Conservation (phyloP, 441 rosid genomes). For the Raphanus hybrid region DNA sequence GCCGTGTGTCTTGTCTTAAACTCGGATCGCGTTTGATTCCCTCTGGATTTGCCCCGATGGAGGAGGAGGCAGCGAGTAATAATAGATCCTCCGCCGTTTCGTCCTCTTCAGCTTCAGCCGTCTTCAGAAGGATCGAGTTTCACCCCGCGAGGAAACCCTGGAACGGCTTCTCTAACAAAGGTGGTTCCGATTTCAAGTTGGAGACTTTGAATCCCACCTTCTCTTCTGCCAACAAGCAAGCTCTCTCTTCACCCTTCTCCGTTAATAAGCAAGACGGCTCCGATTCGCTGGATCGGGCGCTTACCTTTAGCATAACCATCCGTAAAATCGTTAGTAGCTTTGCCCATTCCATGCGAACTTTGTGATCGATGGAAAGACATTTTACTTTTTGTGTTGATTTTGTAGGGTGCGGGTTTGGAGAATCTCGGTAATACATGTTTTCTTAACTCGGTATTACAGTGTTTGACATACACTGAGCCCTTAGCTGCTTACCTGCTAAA, state of each 20-base stretch:
- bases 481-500: slow-evolving; percentile 87
- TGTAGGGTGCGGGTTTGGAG: slow-evolving; percentile 93
- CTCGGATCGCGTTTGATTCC: no score
- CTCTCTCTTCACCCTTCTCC: slow-evolving; percentile 19
- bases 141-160: slow-evolving; percentile 68
- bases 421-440: slow-evolving; percentile 98
- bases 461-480: slow-evolving; percentile 96
- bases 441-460: slow-evolving; percentile 90
- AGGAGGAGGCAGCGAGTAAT: slow-evolving; percentile 40
- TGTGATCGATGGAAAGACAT: not conserved
- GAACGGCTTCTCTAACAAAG: slow-evolving; percentile 45
- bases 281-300: slow-evolving; percentile 69
- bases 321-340: slow-evolving; percentile 62
- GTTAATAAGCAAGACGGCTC: slow-evolving; percentile 52
- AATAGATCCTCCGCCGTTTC: slow-evolving; percentile 37
- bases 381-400: slow-evolving; percentile 10
- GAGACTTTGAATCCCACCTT: slow-evolving; percentile 69
- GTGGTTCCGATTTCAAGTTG: slow-evolving; percentile 60
- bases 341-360: not conserved
- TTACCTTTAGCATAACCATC: slow-evolving; percentile 55
- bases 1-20: no score
- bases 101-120: slow-evolving; percentile 33
- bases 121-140: slow-evolving; percentile 60
- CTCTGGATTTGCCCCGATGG: no score
- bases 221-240: slow-evolving; percentile 36